Conservation (phyloP, 768 basidiomycete species). For the Termitomyces sp. region DNA sequence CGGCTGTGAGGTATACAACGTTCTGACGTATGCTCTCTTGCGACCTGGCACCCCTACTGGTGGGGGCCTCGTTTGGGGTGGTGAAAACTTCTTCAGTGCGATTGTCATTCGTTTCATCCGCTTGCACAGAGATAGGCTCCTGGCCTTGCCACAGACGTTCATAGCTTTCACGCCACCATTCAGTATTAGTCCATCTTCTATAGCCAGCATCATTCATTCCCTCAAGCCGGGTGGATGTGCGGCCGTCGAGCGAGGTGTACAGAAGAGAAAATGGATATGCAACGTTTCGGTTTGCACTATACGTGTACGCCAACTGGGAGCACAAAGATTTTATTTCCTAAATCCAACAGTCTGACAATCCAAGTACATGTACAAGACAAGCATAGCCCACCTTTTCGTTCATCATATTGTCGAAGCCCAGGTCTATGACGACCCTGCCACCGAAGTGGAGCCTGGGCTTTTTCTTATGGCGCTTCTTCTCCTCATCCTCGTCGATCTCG, state of each 20-base stretch:
- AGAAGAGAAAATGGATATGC: slow-evolving; percentile 66
- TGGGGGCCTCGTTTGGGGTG: neutral
- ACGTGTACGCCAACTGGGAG: slow-evolving; percentile 88
- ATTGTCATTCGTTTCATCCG: neutral
- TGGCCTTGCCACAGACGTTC: slow-evolving; percentile 54
- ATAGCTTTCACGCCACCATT: slow-evolving; percentile 81
- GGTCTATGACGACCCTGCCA: slow-evolving; percentile 74
- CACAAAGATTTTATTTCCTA: slow-evolving; percentile 90
- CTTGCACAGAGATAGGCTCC: neutral
- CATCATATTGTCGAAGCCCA: slow-evolving; percentile 93
- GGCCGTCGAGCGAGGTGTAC: slow-evolving; percentile 76
- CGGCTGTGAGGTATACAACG: slow-evolving; percentile 91
- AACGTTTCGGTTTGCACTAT: slow-evolving; percentile 79
- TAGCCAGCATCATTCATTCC: slow-evolving; percentile 59
- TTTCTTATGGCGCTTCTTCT: slow-evolving; percentile 33
- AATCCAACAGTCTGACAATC: slow-evolving; percentile 13
- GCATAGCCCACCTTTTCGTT: slow-evolving; percentile 69
- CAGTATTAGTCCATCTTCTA: slow-evolving; percentile 72
- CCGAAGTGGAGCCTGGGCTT: slow-evolving; percentile 39
- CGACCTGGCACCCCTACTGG: neutral
- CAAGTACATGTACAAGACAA: slow-evolving; percentile 4
- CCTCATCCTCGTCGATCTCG: slow-evolving; percentile 47
- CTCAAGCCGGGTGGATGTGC: slow-evolving; percentile 61
- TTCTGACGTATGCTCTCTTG: slow-evolving; percentile 31
- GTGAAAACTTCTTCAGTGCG: neutral